Evolutionary conservation across 2,329 filamentous ascomycete species (phyloP).

Genomic region (Penicillium aurantiogriseum): DNA sequence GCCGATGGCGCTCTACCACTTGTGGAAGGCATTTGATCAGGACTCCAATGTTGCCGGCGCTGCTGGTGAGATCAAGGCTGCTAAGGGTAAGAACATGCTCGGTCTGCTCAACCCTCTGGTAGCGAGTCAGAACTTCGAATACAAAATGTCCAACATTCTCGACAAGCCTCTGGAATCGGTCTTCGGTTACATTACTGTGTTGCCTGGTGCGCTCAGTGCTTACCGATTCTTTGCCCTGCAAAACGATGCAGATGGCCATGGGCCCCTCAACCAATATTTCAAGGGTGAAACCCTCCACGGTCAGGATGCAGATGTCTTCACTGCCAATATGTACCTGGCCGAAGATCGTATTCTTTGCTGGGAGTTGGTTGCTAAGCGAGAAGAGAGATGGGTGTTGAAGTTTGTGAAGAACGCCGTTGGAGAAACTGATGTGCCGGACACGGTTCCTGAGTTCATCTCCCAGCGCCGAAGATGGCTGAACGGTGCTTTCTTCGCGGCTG

Average conservation of each 20-base stretch:
- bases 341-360: conserved; percentile 99
- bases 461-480: conserved; percentile 97
- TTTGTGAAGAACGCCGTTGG: conserved; percentile 96
- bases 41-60: conserved; percentile 97
- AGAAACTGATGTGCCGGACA: conserved; percentile 95
- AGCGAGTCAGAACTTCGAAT: conserved; percentile 97
- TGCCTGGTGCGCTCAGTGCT: conserved; percentile 90
- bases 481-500: conserved; percentile 96
- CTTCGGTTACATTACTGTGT: conserved; percentile 96
- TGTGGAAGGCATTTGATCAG: conserved; percentile 98
- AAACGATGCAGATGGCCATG: conserved; percentile 93
- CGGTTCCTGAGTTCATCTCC: conserved; percentile 94
- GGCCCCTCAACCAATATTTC: conserved; percentile 96
- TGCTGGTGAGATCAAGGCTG: conserved; percentile 96
- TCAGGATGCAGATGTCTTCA: conserved; percentile 94
- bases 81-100: conserved; percentile 80
- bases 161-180: conserved; percentile 97
- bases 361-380: conserved; percentile 92
- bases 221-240: conserved; percentile 95
- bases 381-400: conserved; percentile 94
- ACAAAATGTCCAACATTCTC: conserved; percentile 99
- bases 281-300: conserved; percentile 97
- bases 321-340: conserved; percentile 98
- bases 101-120: conserved; percentile 91
- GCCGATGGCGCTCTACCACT: conserved; percentile 85